Base-by-base conservation (phyloP, 192 early-diverging fungal species). In the Backusella luteola region DNA sequence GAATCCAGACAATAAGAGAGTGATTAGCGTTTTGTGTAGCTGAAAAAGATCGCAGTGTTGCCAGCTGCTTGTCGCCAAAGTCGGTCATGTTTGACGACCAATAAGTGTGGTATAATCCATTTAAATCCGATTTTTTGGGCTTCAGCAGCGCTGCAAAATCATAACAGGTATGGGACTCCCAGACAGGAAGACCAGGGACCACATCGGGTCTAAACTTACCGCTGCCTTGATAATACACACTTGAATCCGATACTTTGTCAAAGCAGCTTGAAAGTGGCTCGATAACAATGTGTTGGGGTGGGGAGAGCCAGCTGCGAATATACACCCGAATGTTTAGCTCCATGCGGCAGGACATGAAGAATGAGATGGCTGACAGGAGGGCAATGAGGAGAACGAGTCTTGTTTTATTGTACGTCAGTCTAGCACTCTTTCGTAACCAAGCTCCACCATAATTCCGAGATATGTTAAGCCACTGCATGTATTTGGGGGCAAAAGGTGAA, bases 311-410 rank as follows among this genome's bases (percentile, higher is more conserved):
- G 23, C 78, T 1, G 19, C 83, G 76, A 29, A 81, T 38, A 44
- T 84, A 84, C 1, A 84, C 66, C 29, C 79, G 75, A 34, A 73
- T 53, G 74, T 84, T 84, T 11, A 84, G 36, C 29, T 84, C 79
- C 35, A 77, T 41, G 26, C 76, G 38, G 66, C 68, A 69, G 21
- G 38, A 38, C 3, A 69, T n/a, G 39, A 69, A 41, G n/a, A 69
- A 69, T 14, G 68, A 69, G 68, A 69, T 23, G 36, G n/a, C 68
- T 23, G 38, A n/a, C 19, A 69, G n/a, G 14, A 69, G 39, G n/a
- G 11, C 68, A 39, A 38, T 39, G 35, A 69, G 21, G 3, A 26
- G 2, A 11, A 35, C 68, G 2, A 69, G 21, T 69, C 38, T 69
- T 69, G 23, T 69, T 41, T 11, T 35, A 8, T 69, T 69, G 12